Percentiles rank a stretch among this genome's conserved stretches.
Evolutionary conservation across 148 eudicot genomes (phyloP).

Genomic region (Dysphania ambrosioides): DNA sequence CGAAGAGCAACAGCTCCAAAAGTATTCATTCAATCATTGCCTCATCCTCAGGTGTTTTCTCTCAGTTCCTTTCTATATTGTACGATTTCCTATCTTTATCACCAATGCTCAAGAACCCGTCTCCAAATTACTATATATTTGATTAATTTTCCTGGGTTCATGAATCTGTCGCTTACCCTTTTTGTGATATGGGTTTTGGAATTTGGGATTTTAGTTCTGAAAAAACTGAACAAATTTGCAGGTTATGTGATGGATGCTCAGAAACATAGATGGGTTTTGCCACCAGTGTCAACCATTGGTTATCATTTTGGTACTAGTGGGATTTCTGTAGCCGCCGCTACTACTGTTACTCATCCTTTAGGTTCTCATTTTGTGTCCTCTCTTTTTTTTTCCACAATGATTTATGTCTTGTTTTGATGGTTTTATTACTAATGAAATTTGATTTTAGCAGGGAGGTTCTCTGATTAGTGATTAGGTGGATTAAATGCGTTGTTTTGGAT

Average conservation of each 20-base stretch:
- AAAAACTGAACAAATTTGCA: slow-evolving; percentile 9
- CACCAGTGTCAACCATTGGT: slow-evolving; percentile 51
- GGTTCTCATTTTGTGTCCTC: slow-evolving; percentile 31
- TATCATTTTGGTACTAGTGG: slow-evolving; percentile 82
- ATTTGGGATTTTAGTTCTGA: background rate
- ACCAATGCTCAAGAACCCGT: no score
- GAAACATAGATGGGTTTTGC: slow-evolving; percentile 41
- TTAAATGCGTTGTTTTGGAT: background rate
- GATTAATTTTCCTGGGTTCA: background rate
- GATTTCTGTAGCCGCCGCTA: slow-evolving; percentile 74
- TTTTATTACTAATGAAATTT: background rate
- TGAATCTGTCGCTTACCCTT: background rate
- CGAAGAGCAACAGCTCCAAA: background rate
- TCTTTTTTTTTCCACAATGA: background rate
- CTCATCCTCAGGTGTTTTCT: slow-evolving; percentile 15
- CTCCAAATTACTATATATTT: no score
- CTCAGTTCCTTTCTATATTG: background rate
- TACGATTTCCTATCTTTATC: background rate
- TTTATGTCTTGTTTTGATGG: background rate
- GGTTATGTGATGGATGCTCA: slow-evolving; percentile 17
- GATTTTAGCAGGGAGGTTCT: background rate
- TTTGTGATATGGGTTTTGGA: background rate
- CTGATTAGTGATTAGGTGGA: background rate
- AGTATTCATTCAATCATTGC: background rate
- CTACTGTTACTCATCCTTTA: slow-evolving; percentile 82